A percentile compares a stretch with the other conserved stretches of the same genome.
Evolutionary conservation across 2,329 filamentous ascomycete species (phyloP).

Genomic region (Pseudogymnoascus pannorum): DNA sequence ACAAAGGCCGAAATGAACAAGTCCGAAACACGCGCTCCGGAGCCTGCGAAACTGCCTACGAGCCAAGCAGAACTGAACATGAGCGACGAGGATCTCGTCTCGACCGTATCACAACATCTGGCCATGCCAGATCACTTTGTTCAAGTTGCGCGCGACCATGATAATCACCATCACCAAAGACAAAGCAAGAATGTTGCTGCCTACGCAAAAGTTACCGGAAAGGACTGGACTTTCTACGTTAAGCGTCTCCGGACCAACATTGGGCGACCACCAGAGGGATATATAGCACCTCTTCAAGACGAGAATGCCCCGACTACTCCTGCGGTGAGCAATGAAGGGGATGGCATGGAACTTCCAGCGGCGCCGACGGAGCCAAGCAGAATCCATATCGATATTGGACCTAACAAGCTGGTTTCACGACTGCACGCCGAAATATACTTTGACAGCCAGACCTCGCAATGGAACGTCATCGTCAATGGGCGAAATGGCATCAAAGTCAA

Average conservation of each 20-base stretch:
- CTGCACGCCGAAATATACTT: conserved; percentile 70
- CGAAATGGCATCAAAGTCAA: conserved; percentile 88
- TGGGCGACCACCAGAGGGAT: conserved; percentile 57
- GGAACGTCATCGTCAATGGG: conserved; percentile 82
- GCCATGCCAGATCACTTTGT: conserved; percentile 35
- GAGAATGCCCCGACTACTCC: conserved; percentile 20
- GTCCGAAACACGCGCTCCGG: conserved; percentile 20
- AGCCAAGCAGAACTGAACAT: conserved; percentile 38
- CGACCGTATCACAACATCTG: conserved; percentile 22
- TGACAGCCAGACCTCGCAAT: conserved; percentile 59
- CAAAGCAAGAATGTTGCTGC: conserved; percentile 56
- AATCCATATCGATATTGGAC: conserved; percentile 83
- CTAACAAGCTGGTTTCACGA: conserved; percentile 73
- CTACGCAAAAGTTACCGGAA: conserved; percentile 74
- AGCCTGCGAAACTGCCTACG: conserved; percentile 25
- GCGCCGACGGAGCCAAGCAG: conserved; percentile 18
- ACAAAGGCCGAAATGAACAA: conserved; percentile 33
- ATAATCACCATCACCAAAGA: conserved; percentile 56
- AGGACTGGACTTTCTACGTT: conserved; percentile 80
- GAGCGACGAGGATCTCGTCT: conserved; percentile 42
- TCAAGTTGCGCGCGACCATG: conserved; percentile 54
- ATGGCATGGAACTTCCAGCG: conserved; percentile 26
- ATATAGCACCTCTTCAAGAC: conserved; percentile 16
- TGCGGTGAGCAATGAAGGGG: conserved; percentile 35
- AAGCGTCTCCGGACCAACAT: conserved; percentile 69